Evolutionary conservation across 169 alveolate species (phyloP), one percentile per base, ranked within the genome.

Genomic region (Eimeria acervulina): DNA sequence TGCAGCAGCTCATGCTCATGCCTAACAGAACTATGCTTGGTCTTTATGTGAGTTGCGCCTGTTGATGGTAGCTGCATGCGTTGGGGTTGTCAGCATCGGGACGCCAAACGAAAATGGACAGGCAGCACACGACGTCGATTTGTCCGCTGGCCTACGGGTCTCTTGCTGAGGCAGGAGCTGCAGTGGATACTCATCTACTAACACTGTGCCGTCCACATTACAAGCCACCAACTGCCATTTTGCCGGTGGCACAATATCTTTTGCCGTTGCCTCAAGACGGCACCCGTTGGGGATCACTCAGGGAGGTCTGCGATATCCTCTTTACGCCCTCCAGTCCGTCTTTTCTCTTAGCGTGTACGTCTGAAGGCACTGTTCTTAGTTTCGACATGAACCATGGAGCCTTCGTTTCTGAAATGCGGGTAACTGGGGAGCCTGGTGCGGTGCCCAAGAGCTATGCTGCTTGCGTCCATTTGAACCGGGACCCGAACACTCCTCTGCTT

Each of bases 351-450:
- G 93, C 80, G n/a, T 85, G 93, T 80, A 85, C 93, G 33, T 23
- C 74, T 51, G 93, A 36, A 42, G 55, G 68, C 55, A 42, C 76
- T 23, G 26, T 59, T n/a, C 93, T 85, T 52, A 36, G 61, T 0
- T 85, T 85, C 40, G 93, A 85, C 93, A 85, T 85, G 81, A 85
- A 85, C n/a, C 51, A 38, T 55, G 93, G 61, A 36, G 47, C 93
- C 8, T 85, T 55, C 61, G 13, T 33, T n/a, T 85, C 78, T 38
- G 93, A 85, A 85, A 85, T 38, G 40, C 93, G 44, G 93, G 36
- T 85, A 44, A 13, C 36, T 31, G 80, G 59, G 31, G 93, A 19
- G 36, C 76, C 55, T 55, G 78, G 40, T 55, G 93, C 40, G 15
- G 55, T 19, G 52, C 59, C 63, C 13, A 85, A 59, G 13, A 8